These are phyloP conservation scores for Elaeagnus macrophylla DNA, from an alignment of 306 rosid species.

Conservation along the genomic window DNA sequence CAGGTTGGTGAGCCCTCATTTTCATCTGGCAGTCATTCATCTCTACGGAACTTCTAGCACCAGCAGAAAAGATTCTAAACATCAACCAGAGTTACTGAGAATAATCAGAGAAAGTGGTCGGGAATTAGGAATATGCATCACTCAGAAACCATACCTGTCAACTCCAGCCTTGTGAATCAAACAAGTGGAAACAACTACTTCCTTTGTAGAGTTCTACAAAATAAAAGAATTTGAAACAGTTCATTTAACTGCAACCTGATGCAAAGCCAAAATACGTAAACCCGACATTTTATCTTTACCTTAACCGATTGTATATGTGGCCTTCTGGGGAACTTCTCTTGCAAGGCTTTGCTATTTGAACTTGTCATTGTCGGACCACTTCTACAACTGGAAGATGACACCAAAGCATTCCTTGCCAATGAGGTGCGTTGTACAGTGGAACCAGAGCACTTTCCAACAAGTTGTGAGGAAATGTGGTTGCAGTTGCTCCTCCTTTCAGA, in stretches of 20 bases:
- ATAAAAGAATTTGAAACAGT: neutral
- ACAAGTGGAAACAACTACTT: constrained; percentile 3
- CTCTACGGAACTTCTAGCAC: constrained; percentile 3
- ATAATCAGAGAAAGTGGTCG: neutral
- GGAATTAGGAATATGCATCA: neutral
- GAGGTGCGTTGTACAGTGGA: constrained; percentile 11
- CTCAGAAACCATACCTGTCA: constrained; percentile 11
- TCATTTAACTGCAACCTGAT: neutral
- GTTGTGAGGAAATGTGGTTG: constrained; percentile 8
- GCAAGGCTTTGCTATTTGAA: constrained; percentile 5
- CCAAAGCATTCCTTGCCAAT: constrained; percentile 9
- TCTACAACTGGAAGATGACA: constrained; percentile 10
- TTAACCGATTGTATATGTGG: constrained; percentile 10
- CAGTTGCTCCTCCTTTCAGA: neutral
- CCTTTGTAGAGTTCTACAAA: constrained; percentile 11
- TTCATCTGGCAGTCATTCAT: neutral
- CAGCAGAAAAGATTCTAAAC: neutral
- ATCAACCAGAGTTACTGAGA: constrained; percentile 4
- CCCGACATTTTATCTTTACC: constrained; percentile 8
- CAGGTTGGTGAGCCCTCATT: constrained; percentile 2
- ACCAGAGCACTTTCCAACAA: constrained; percentile 6
- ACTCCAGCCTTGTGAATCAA: constrained; percentile 12
- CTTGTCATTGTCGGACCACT: constrained; percentile 5
- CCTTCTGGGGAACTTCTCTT: constrained; percentile 6
- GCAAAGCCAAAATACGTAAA: neutral